A percentile compares a stretch with the other conserved stretches of the same genome.
Evolutionary conservation across 495 filamentous ascomycete species (phyloP).

Genomic region (Neurospora tetraspora): DNA sequence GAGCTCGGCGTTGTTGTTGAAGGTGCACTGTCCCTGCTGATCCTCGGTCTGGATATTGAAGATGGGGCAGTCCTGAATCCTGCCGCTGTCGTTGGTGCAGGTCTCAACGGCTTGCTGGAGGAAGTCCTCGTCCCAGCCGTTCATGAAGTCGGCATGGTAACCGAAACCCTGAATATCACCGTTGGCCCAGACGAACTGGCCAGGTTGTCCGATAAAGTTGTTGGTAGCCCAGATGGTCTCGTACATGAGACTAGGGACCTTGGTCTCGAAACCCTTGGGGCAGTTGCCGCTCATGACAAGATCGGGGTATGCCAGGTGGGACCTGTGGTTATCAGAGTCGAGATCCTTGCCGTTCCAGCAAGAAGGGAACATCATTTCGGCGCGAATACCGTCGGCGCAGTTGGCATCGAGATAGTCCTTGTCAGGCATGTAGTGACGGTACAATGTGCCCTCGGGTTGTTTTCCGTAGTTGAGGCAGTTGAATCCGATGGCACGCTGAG

Average conservation of each 20-base stretch:
- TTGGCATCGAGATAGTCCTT: constrained; percentile 68
- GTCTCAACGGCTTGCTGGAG: constrained; percentile 48
- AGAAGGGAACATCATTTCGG: constrained; percentile 83
- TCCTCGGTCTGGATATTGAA: constrained; percentile 36
- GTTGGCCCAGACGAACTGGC: constrained; percentile 71
- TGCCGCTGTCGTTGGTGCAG: constrained; percentile 44
- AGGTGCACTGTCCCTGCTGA: constrained; percentile 26
- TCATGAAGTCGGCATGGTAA: constrained; percentile 82
- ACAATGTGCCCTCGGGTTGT: constrained; percentile 57
- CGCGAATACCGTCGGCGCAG: constrained; percentile 64
- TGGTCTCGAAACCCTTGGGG: constrained; percentile 58
- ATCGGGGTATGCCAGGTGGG: constrained; percentile 68
- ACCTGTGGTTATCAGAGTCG: constrained; percentile 52
- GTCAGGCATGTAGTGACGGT: constrained; percentile 68
- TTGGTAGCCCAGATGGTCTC: constrained; percentile 82
- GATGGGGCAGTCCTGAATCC: constrained; percentile 44
- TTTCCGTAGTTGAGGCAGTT: constrained; percentile 76
- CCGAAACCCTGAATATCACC: constrained; percentile 76
- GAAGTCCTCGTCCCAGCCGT: constrained; percentile 60
- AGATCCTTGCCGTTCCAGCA: constrained; percentile 77
- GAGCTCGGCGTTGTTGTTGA: constrained; percentile 5
- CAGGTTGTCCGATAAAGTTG: constrained; percentile 53
- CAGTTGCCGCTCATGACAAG: constrained; percentile 68
- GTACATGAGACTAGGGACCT: constrained; percentile 67
- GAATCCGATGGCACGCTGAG: constrained; percentile 80